Conservation (phyloP, 2,329 filamentous ascomycete species). For the Colletotrichum kahawae region DNA sequence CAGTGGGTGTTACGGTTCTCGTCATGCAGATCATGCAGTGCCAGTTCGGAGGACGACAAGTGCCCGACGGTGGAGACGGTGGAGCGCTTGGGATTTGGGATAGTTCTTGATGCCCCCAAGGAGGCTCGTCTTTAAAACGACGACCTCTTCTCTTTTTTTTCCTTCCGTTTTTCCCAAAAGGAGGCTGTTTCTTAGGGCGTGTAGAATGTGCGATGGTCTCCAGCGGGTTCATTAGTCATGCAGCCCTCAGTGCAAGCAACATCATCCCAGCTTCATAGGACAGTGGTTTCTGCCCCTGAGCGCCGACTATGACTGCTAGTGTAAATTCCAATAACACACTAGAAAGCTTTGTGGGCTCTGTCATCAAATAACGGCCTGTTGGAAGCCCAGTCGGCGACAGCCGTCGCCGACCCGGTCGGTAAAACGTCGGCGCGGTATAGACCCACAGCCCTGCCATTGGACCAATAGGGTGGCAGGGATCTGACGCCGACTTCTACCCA, state of each 20-base stretch:
- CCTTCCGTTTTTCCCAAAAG: background rate
- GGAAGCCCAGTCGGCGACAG: no score
- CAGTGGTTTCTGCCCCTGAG: background rate
- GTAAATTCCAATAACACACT: accelerated
- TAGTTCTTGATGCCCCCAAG: background rate
- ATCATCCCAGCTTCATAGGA: background rate
- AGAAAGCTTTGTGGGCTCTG: accelerated
- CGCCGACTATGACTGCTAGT: background rate
- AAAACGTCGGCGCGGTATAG: no score
- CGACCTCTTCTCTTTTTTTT: background rate
- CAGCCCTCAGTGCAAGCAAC: accelerated
- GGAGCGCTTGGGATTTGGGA: background rate
- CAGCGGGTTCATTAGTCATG: background rate
- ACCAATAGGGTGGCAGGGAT: no score
- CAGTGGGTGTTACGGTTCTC: background rate
- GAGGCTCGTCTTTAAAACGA: background rate
- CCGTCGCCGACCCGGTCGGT: no score
- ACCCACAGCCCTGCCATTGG: no score
- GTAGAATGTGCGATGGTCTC: background rate
- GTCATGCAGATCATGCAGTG: slow-evolving; percentile 3
- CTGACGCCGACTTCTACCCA: no score
- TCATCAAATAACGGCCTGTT: background rate
- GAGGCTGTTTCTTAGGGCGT: background rate
- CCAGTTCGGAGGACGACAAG: background rate
- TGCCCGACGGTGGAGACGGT: background rate